Evolutionary conservation across 1,139 yeast genomes (phyloP).

Genomic region (Yamadazyma blattariae): DNA sequence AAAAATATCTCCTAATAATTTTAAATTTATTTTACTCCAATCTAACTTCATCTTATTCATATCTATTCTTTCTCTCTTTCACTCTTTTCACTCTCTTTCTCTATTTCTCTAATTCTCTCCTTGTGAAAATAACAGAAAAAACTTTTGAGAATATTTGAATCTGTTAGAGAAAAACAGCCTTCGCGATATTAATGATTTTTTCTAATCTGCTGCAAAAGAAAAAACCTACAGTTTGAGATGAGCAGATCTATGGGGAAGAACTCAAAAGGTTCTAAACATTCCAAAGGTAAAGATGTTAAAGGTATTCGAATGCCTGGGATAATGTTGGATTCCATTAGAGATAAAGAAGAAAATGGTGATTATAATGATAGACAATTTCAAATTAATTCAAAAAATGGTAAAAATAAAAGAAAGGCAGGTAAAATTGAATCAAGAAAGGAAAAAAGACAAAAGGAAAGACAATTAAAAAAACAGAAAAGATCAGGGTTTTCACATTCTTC

Average conservation of each 20-base stretch:
- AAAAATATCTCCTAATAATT: slow-evolving; percentile 62
- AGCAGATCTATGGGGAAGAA: slow-evolving; percentile 8
- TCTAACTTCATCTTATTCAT: slow-evolving; percentile 38
- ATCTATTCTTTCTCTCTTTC: no score
- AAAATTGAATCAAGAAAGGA: slow-evolving; percentile 48
- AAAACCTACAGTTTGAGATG: no score
- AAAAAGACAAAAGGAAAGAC: slow-evolving; percentile 54
- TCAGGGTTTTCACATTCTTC: not conserved
- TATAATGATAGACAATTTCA: slow-evolving; percentile 28
- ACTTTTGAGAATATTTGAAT: no score
- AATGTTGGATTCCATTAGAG: slow-evolving; percentile 61
- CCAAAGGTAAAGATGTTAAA: slow-evolving; percentile 20
- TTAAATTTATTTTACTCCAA: slow-evolving; percentile 48
- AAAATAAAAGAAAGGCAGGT: slow-evolving; percentile 21
- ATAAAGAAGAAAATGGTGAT: slow-evolving; percentile 40
- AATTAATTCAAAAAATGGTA: not conserved
- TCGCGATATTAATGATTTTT: no score
- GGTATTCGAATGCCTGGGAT: slow-evolving; percentile 66
- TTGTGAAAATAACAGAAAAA: not conserved
- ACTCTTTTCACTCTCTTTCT: no score
- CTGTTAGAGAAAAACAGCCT: no score
- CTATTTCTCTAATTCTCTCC: no score
- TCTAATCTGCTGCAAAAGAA: no score
- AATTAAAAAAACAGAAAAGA: slow-evolving; percentile 46
- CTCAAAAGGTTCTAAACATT: no score